phyloP scores from a whole-genome alignment of 805 yeast species.

The Diddensiella transvaalensis region DNA sequence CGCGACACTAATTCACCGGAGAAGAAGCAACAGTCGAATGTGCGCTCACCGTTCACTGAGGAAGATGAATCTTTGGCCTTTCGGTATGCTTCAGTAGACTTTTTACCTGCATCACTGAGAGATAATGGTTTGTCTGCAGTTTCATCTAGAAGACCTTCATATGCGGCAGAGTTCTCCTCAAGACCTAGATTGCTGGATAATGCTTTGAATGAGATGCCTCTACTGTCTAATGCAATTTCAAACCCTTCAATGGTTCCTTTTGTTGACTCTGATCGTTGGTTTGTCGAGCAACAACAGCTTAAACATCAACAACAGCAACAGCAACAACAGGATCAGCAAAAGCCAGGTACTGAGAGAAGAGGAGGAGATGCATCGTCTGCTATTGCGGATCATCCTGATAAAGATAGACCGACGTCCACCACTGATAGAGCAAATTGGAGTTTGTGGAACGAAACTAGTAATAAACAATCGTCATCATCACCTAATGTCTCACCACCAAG shows the following conservation, averaged over 20 bases:
- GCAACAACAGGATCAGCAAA: too few species aligned
- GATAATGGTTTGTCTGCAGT: constrained; percentile 9
- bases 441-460: constrained; percentile 1
- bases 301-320: not conserved
- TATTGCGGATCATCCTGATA: too few species aligned
- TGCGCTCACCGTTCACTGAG: not conserved
- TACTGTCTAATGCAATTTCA: constrained; percentile 4
- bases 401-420: not conserved
- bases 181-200: constrained; percentile 23
- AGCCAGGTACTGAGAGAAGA: too few species aligned
- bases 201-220: constrained; percentile 4
- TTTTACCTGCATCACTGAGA: constrained; percentile 4
- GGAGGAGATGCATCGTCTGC: too few species aligned
- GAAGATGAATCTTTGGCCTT: not conserved
- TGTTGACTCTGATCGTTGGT: constrained; percentile 2
- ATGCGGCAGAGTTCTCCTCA: constrained; percentile 56
- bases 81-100: constrained; percentile 1
- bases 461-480: constrained; percentile 1
- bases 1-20: not conserved
- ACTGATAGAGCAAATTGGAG: constrained; percentile 2
- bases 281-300: not conserved
- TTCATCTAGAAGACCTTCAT: constrained; percentile 51
- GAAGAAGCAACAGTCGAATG: not conserved
- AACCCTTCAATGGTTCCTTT: constrained; percentile 5
- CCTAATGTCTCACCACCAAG: constrained; percentile 1